Conservation (phyloP, 176 grass and related monocot species). For the Puccinellia tenuiflora region DNA sequence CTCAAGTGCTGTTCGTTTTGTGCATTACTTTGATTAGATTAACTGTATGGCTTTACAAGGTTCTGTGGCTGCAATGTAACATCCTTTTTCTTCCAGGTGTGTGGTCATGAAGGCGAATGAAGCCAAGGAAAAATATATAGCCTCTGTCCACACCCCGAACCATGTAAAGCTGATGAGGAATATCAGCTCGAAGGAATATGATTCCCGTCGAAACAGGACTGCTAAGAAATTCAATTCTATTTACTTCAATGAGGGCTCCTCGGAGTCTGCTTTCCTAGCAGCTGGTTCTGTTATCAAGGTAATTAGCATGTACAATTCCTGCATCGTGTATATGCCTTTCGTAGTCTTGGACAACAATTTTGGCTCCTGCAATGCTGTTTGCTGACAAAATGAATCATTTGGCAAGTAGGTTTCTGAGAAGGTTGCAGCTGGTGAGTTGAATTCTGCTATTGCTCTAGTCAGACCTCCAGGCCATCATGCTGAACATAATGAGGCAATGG, state of each 20-base stretch:
- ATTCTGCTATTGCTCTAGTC: slow-evolving; percentile 84
- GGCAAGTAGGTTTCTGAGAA: slow-evolving; percentile 73
- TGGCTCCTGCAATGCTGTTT: background rate
- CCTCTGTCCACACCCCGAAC: slow-evolving; percentile 62
- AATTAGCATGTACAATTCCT: slow-evolving; percentile 4
- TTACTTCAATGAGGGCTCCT: slow-evolving; percentile 91
- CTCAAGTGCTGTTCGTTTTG: background rate
- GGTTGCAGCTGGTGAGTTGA: slow-evolving; percentile 73
- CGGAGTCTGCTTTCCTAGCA: slow-evolving; percentile 85
- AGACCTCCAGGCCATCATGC: slow-evolving; percentile 98
- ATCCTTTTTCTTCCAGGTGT: slow-evolving; percentile 44
- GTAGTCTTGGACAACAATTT: background rate
- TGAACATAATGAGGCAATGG: slow-evolving; percentile 81
- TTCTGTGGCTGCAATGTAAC: background rate
- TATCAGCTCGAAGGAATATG: slow-evolving; percentile 72
- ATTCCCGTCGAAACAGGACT: slow-evolving; percentile 52
- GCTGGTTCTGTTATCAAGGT: slow-evolving; percentile 88
- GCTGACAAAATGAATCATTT: background rate
- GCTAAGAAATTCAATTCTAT: slow-evolving; percentile 77
- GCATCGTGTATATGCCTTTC: background rate
- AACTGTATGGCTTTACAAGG: background rate
- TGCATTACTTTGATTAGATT: background rate
- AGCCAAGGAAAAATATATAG: slow-evolving; percentile 61
- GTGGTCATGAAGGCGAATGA: slow-evolving; percentile 62
- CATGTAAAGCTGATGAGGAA: slow-evolving; percentile 78